Base-by-base conservation (phyloP, 768 basidiomycete genomes). In the Kwoniella bestiolae region DNA sequence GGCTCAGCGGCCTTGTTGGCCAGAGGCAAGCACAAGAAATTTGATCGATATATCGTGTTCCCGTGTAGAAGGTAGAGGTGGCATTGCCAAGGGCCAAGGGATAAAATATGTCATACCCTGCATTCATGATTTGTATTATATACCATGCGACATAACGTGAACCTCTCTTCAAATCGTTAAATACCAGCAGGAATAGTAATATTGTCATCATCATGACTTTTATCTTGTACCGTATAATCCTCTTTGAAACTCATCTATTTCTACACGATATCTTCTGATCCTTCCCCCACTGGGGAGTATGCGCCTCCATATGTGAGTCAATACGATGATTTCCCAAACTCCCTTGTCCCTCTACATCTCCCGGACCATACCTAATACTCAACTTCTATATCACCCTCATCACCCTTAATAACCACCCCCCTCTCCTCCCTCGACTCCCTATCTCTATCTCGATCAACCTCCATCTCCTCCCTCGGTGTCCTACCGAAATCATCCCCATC, bases 301-400 rank as follows among this genome's bases (percentile, higher is more conserved):
- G n/a, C n/a, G n/a, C n/a, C n/a, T n/a, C n/a, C n/a, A n/a, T n/a
- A n/a, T n/a, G n/a, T n/a, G n/a, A n/a, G n/a, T n/a, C n/a, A n/a
- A n/a, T n/a, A n/a, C n/a, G n/a, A n/a, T n/a, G n/a, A n/a, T n/a
- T n/a, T n/a, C n/a, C n/a, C n/a, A n/a, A n/a, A n/a, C n/a, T n/a
- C n/a, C n/a, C n/a, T n/a, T n/a, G n/a, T 41, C 14, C 4, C 8
- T 18, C 3, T 51, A 25, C 11, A 5, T 26, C 21, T 51, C 23
- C 26, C 29, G 7, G 26, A 25, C 26, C 14, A n/a, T 8, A n/a
- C 47, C 57, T 52, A 75, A 53, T 75, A 79, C 38, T 77, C 77
- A 26, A 73, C 73, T 38, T 79, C 77, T 9, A 75, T 66, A 60
- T 78, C 76, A 31, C 74, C 76, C 49, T 78, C 68, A 34, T 78